phyloP scores from a whole-genome alignment of 2,329 filamentous ascomycete genomes.

The Diaporthe sp. region DNA sequence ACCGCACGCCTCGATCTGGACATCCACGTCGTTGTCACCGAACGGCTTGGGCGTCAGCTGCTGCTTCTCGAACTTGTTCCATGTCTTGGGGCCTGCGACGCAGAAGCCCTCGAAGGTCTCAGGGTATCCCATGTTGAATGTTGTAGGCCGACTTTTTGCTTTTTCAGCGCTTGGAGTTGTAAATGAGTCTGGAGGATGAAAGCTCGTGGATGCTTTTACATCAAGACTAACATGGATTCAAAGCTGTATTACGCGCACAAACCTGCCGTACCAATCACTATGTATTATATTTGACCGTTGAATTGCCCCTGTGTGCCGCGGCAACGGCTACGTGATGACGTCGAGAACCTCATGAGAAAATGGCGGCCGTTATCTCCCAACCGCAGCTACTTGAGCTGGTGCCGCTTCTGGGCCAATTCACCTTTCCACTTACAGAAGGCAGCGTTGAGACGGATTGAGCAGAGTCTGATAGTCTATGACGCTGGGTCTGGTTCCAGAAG shows the following conservation, averaged over 20 bases:
- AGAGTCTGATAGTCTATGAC: constrained; percentile 8
- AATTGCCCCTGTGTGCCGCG: neutral
- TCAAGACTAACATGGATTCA: neutral
- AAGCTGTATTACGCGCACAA: neutral
- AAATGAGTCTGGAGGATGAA: neutral
- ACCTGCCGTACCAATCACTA: neutral
- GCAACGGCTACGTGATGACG: constrained; percentile 1
- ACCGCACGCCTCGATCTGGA: constrained; percentile 78
- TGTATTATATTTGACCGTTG: neutral
- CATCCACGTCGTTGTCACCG: constrained; percentile 77
- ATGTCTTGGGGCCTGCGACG: constrained; percentile 57
- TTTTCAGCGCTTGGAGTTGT: neutral
- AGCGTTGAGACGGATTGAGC: neutral
- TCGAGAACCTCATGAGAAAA: neutral
- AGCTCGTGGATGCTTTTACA: neutral
- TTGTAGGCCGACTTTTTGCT: accelerated
- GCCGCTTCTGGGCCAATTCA: neutral
- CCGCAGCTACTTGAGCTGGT: neutral
- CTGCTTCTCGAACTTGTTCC: constrained; percentile 56
- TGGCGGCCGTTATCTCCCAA: neutral
- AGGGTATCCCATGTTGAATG: constrained; percentile 57
- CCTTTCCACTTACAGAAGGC: neutral
- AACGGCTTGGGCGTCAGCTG: constrained; percentile 72
- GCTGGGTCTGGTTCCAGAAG: neutral
- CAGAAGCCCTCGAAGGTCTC: constrained; percentile 60